A percentile compares a stretch with the other conserved stretches of the same genome.
These are phyloP conservation scores for Wickerhamiella domercqiae DNA, from an alignment of 805 yeast species.

Conservation along the genomic window DNA sequence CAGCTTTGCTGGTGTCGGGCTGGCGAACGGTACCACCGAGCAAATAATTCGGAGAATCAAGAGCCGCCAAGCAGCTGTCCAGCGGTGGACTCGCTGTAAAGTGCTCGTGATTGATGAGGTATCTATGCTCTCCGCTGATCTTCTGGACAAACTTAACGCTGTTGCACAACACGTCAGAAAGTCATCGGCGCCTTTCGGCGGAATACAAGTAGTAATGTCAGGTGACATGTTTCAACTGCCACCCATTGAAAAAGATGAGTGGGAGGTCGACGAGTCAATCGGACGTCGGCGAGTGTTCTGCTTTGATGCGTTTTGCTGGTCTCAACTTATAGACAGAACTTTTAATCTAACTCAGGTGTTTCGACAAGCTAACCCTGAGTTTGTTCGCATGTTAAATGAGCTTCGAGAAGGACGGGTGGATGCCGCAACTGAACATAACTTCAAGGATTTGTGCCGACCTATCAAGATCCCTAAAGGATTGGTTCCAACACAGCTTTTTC, in stretches of 20 bases:
- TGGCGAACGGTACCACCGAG: constrained; percentile 42
- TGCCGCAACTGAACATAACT: constrained; percentile 32
- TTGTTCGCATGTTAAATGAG: constrained; percentile 66
- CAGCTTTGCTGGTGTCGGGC: constrained; percentile 71
- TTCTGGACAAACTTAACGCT: constrained; percentile 59
- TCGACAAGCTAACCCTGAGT: constrained; percentile 64
- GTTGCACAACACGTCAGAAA: constrained; percentile 46
- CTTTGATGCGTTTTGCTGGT: constrained; percentile 66
- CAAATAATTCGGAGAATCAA: constrained; percentile 35
- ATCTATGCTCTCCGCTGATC: constrained; percentile 77
- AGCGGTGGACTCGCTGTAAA: constrained; percentile 50
- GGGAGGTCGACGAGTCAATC: constrained; percentile 16
- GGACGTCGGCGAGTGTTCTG: constrained; percentile 34
- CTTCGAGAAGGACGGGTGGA: constrained; percentile 59
- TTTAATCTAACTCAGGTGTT: constrained; percentile 65
- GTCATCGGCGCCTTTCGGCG: constrained; percentile 64
- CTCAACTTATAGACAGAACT: constrained; percentile 42
- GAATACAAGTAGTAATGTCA: constrained; percentile 72
- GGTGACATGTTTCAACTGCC: constrained; percentile 98
- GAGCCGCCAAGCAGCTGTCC: constrained; percentile 29
- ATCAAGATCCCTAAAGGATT: constrained; percentile 51
- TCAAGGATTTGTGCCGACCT: constrained; percentile 44
- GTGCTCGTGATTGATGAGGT: constrained; percentile 83
- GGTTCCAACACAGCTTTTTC: constrained; percentile 75
- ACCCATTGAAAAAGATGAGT: constrained; percentile 37